Conservation (phyloP, 164 flowering plant species). For the Sextonia rubra region DNA sequence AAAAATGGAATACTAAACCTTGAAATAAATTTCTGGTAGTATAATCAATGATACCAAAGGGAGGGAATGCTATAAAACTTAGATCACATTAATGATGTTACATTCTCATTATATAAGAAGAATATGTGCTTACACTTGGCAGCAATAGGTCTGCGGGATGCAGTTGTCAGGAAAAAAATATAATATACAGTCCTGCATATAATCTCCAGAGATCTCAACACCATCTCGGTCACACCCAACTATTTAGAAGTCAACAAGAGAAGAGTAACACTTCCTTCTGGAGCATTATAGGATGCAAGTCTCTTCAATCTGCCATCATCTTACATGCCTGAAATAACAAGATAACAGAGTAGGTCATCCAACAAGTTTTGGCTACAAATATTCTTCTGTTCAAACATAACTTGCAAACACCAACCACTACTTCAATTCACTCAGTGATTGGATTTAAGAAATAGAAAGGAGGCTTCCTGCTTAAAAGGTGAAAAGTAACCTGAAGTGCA, state of each 20-base stretch:
- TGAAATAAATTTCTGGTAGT: too few species aligned
- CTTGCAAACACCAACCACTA: neutral
- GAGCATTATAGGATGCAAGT: conserved; percentile 7
- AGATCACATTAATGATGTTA: too few species aligned
- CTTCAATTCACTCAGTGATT: conserved; percentile 12
- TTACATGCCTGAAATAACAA: conserved; percentile 9
- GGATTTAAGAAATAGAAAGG: neutral
- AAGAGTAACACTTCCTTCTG: neutral
- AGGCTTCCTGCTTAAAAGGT: neutral
- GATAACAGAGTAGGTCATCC: neutral
- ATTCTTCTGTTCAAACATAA: neutral
- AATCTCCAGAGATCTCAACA: conserved; percentile 23
- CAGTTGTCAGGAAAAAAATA: conserved; percentile 53
- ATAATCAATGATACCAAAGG: too few species aligned
- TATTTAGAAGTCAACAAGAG: neutral
- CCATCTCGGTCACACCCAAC: conserved; percentile 4
- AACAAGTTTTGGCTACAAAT: neutral
- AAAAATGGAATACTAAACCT: too few species aligned
- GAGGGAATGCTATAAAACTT: too few species aligned
- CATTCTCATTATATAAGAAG: neutral
- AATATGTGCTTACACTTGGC: conserved; percentile 33
- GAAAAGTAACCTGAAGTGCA: neutral
- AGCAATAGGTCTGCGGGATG: conserved; percentile 36
- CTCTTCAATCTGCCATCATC: conserved; percentile 6
- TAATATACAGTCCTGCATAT: conserved; percentile 46